Evolutionary conservation across 2,329 filamentous ascomycete species (phyloP).

Genomic region (Chaetomium sp.): DNA sequence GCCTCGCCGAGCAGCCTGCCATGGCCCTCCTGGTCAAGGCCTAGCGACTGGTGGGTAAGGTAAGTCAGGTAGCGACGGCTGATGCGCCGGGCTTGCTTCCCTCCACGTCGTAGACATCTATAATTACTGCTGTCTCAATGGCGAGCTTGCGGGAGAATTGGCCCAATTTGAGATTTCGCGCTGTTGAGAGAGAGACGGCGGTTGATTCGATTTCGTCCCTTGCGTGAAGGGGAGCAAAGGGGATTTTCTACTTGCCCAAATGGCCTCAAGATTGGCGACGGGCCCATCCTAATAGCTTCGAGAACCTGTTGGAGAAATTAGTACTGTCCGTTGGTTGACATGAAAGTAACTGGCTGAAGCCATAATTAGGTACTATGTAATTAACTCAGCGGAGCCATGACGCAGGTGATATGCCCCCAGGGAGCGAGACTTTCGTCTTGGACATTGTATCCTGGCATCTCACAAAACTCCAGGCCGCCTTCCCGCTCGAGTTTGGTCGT

Average conservation of each 20-base stretch:
- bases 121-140: neutral
- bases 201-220: neutral
- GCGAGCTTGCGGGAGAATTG: constrained; percentile 10
- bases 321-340: too few species aligned
- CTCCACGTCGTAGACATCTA: constrained; percentile 32
- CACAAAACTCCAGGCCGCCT: constrained; percentile 39
- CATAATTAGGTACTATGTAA: too few species aligned
- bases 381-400: neutral
- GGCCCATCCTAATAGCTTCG: constrained; percentile 27
- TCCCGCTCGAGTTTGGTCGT: constrained; percentile 38
- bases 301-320: neutral
- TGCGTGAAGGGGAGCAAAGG: neutral
- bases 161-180: constrained; percentile 43
- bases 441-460: constrained; percentile 39
- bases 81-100: constrained; percentile 43
- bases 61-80: constrained; percentile 39
- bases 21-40: constrained; percentile 35
- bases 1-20: constrained; percentile 38
- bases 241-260: constrained; percentile 32
- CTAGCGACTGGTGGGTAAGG: constrained; percentile 39
- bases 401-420: constrained; percentile 41
- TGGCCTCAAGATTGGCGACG: constrained; percentile 42
- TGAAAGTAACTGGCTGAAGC: too few species aligned
- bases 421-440: constrained; percentile 22
- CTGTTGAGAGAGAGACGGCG: neutral